A percentile compares a stretch with the other conserved stretches of the same genome.
phyloP scores from a whole-genome alignment of 495 filamentous ascomycete species.

The Filosporella fistucella region DNA sequence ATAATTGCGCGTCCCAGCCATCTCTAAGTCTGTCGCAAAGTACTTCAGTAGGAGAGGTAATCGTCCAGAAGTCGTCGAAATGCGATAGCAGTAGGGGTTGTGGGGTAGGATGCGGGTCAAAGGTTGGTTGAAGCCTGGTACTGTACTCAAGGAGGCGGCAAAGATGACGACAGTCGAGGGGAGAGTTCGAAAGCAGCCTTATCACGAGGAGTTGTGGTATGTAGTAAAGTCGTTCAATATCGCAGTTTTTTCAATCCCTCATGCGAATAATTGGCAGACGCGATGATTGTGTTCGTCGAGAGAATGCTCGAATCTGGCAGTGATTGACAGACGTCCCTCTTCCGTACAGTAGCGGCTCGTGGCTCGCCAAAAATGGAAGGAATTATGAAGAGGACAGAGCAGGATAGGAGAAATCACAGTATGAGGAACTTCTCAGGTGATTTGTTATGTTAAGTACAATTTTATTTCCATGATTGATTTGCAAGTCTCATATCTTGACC shows the following conservation, averaged over 20 bases:
- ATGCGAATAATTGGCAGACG: neutral
- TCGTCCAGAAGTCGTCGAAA: neutral
- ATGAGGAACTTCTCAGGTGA: too few species aligned
- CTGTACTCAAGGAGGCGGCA: neutral
- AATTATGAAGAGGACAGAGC: neutral
- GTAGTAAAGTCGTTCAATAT: too few species aligned
- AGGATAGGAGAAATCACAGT: too few species aligned
- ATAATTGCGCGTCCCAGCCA: constrained; percentile 97
- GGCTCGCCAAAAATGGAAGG: constrained; percentile 4
- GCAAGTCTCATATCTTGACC: too few species aligned
- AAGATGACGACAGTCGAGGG: constrained; percentile 5
- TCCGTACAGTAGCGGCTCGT: too few species aligned
- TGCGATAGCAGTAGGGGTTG: neutral
- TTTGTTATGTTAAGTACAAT: too few species aligned
- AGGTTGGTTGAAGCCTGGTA: constrained; percentile 2
- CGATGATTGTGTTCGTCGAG: neutral
- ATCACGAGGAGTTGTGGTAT: neutral
- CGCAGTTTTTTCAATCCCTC: neutral
- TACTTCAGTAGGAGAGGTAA: neutral
- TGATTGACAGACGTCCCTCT: too few species aligned
- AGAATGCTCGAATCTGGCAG: too few species aligned
- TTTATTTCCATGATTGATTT: too few species aligned
- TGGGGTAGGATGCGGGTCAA: constrained; percentile 6
- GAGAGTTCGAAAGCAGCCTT: neutral
- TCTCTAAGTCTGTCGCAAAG: constrained; percentile 33